Evolutionary conservation across 2,329 filamentous ascomycete genomes (phyloP).

Genomic region (Cytospora piceicola): DNA sequence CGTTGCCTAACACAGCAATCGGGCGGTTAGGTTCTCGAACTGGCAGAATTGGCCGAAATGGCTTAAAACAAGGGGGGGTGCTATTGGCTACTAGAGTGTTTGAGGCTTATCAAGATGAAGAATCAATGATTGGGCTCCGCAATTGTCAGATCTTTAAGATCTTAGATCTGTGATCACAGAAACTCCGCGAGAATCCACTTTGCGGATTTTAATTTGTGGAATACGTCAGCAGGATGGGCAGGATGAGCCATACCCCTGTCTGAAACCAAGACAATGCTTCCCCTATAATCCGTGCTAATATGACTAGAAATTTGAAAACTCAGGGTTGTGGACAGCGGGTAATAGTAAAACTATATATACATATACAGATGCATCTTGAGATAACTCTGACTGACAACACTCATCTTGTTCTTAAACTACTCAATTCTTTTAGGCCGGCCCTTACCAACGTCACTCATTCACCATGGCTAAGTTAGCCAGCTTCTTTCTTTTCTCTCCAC

Average conservation of each 20-base stretch:
- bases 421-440: neutral
- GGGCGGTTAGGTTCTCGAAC: neutral
- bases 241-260: neutral
- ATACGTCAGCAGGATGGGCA: too few relatives aligned
- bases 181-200: neutral
- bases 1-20: neutral
- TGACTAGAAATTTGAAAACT: neutral
- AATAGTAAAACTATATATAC: neutral
- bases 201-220: neutral
- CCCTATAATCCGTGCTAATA: neutral
- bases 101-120: conserved; percentile 12
- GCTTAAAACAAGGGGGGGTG: too few relatives aligned
- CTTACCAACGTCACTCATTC: neutral
- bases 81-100: neutral
- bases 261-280: neutral
- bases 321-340: neutral
- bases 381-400: neutral
- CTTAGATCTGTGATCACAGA: conserved; percentile 2
- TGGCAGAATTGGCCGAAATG: neutral
- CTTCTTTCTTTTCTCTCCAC: neutral
- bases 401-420: neutral
- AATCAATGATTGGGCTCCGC: neutral
- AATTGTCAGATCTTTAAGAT: neutral
- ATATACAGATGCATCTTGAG: neutral
- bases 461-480: conserved; percentile 9